A percentile compares a stretch with the other conserved stretches of the same genome.
Conservation (phyloP, 768 basidiomycete genomes). For the Lenzites betulinus region DNA sequence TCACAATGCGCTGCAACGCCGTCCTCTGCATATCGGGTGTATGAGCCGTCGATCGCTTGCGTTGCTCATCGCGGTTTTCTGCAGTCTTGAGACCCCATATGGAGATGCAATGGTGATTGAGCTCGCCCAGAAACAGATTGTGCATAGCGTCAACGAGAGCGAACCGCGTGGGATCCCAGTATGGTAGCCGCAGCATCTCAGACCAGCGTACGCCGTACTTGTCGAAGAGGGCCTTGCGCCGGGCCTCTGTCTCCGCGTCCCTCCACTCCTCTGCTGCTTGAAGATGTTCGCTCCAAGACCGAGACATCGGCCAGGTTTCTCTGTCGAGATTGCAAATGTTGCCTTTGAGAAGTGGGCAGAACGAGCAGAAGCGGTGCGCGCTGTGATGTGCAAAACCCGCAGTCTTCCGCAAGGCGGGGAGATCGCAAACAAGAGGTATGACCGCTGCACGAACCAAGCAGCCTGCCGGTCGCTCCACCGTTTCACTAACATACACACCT, state of each 20-base stretch:
- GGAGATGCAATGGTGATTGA: neutral
- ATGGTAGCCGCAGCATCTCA: constrained; percentile 25
- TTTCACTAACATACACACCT: constrained; percentile 36
- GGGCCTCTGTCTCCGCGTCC: constrained; percentile 6
- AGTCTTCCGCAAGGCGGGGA: constrained; percentile 36
- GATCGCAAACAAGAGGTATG: constrained; percentile 39
- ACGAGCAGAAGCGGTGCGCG: constrained; percentile 32
- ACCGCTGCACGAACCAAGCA: constrained; percentile 33
- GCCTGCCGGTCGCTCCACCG: constrained; percentile 23
- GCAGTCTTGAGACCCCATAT: neutral
- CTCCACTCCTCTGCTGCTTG: constrained; percentile 13
- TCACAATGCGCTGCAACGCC: neutral
- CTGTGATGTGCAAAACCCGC: constrained; percentile 30
- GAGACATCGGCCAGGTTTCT: constrained; percentile 26
- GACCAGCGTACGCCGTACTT: constrained; percentile 27
- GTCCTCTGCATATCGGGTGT: neutral
- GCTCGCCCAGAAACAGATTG: constrained; percentile 20
- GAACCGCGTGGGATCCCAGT: constrained; percentile 29
- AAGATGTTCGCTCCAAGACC: constrained; percentile 20
- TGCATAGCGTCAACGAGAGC: constrained; percentile 33
- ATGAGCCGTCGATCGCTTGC: neutral
- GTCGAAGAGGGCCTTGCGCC: constrained; percentile 13
- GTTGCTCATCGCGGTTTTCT: neutral
- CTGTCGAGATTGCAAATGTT: constrained; percentile 34
- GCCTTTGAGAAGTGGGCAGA: constrained; percentile 27